These are phyloP conservation scores for Fusarium haematococcum DNA, from an alignment of 2,329 filamentous ascomycete species.

Conservation along the genomic window DNA sequence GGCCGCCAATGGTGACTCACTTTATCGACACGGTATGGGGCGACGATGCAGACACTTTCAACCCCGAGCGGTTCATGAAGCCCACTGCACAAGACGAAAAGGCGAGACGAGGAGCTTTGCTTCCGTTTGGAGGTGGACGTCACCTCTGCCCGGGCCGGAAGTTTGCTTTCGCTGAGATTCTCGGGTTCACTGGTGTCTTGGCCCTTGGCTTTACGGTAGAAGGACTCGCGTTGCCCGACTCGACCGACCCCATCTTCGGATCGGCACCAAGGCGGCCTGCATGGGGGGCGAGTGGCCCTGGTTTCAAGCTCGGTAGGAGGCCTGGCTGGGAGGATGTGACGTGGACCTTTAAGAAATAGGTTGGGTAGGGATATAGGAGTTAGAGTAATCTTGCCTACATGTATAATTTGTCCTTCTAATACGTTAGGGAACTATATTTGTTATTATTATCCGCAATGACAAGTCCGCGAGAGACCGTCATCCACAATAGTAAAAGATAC, in stretches of 20 bases:
- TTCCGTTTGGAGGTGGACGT: slow-evolving; percentile 49
- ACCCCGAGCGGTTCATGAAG: slow-evolving; percentile 38
- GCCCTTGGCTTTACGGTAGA: slow-evolving; percentile 18
- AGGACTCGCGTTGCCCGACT: slow-evolving; percentile 27
- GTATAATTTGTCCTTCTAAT: too few relatives aligned
- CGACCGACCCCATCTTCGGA: slow-evolving; percentile 3
- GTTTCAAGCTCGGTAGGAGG: slow-evolving; percentile 3
- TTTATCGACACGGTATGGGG: slow-evolving; percentile 36
- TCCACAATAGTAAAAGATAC: too few relatives aligned
- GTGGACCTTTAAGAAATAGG: not conserved
- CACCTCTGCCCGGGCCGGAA: slow-evolving; percentile 49
- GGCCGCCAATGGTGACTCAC: slow-evolving; percentile 39
- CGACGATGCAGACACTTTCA: slow-evolving; percentile 26
- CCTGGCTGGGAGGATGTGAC: slow-evolving; percentile 19
- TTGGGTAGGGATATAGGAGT: not conserved
- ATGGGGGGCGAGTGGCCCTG: not conserved
- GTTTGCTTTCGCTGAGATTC: slow-evolving; percentile 46
- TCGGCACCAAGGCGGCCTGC: slow-evolving; percentile 8
- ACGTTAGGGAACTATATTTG: too few relatives aligned
- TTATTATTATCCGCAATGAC: too few relatives aligned
- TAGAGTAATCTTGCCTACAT: not conserved
- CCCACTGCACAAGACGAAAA: slow-evolving; percentile 32
- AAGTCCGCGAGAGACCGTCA: too few relatives aligned
- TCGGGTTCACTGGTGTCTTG: slow-evolving; percentile 19
- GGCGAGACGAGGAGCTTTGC: slow-evolving; percentile 37